phyloP scores from a whole-genome alignment of 148 eudicot genomes.

The Vaccinium vitisidaea region DNA sequence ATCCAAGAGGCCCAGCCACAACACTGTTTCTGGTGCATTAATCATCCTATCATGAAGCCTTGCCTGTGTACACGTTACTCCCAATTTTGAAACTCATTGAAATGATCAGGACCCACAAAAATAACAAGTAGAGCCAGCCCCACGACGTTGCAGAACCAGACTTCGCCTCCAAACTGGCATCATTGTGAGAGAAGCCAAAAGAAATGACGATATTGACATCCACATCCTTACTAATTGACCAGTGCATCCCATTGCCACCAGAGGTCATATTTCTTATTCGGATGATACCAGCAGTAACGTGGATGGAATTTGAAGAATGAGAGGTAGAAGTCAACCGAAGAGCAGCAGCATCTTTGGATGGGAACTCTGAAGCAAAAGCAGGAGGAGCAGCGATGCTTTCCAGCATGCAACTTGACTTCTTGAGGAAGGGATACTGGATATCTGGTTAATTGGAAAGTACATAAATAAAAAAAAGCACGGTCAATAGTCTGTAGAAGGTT shows the following conservation, averaged over 20 bases:
- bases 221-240: neutral
- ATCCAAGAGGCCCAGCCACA: neutral
- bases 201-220: neutral
- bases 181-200: neutral
- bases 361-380: neutral
- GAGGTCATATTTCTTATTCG: neutral
- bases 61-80: constrained; percentile 12
- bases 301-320: neutral
- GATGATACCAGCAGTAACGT: neutral
- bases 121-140: constrained; percentile 4
- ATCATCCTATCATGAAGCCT: constrained; percentile 3
- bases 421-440: neutral
- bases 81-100: neutral
- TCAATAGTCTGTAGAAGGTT: neutral
- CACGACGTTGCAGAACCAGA: neutral
- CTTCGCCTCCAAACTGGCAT: neutral
- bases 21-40: neutral
- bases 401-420: neutral
- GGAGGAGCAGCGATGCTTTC: constrained; percentile 3
- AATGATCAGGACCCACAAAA: constrained; percentile 6
- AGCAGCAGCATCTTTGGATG: constrained; percentile 5
- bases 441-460: neutral
- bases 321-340: neutral
- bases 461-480: neutral
- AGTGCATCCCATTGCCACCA: neutral